These are phyloP conservation scores for Pelagophyceae sp. DNA, from an alignment of 352 stramenopile species.

Conservation along the genomic window DNA sequence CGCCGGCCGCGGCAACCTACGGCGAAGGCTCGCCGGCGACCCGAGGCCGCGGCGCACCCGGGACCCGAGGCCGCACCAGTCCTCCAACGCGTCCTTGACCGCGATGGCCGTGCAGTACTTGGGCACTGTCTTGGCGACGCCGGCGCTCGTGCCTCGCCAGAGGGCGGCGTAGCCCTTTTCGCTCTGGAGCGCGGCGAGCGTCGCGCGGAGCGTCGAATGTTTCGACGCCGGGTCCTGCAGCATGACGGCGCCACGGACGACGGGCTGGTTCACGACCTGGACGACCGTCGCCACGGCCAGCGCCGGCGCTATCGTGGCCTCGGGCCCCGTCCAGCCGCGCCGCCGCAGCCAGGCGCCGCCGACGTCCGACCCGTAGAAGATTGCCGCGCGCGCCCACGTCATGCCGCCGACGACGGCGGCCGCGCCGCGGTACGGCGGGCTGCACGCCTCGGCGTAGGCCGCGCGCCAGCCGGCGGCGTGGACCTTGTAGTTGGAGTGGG, in stretches of 20 bases:
- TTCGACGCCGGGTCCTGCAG: constrained; percentile 57
- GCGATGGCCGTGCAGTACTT: constrained; percentile 69
- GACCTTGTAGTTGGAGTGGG: background rate
- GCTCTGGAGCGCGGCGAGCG: constrained; percentile 50
- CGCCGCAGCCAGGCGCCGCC: constrained; percentile 38
- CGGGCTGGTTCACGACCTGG: constrained; percentile 69
- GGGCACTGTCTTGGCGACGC: constrained; percentile 69
- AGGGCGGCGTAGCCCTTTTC: constrained; percentile 53
- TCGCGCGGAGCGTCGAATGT: constrained; percentile 42
- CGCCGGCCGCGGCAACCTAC: background rate
- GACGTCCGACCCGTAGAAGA: constrained; percentile 67
- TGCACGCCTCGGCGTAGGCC: constrained; percentile 57
- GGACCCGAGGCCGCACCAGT: no score
- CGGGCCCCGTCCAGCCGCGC: background rate
- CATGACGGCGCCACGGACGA: constrained; percentile 59
- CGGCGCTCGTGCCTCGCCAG: constrained; percentile 64
- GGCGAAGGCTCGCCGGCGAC: no score
- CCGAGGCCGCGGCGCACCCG: no score
- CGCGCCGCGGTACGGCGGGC: constrained; percentile 65
- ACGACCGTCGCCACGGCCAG: constrained; percentile 52
- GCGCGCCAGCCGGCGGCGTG: constrained; percentile 13
- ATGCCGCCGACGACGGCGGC: constrained; percentile 60
- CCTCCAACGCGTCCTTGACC: constrained; percentile 52
- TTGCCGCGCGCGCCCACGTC: constrained; percentile 69
- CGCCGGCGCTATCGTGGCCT: constrained; percentile 34